Percentiles rank a stretch among this genome's conserved stretches.
Conservation (phyloP, 1,284 basidiomycete species). For the Cutaneotrichosporon cutaneum region DNA sequence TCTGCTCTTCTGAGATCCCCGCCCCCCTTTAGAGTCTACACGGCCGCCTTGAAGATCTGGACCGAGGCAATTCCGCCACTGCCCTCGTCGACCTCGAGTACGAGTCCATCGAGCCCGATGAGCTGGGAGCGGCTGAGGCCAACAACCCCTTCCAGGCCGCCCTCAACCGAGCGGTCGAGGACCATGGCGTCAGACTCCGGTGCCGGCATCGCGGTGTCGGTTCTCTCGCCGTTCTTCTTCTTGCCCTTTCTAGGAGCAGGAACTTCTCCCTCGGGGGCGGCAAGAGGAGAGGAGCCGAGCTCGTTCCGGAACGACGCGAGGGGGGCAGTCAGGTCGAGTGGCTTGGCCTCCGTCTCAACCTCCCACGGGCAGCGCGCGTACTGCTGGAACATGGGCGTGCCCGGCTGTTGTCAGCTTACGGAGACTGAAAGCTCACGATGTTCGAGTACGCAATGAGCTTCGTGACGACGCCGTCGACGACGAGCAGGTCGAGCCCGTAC, state of each 20-base stretch:
- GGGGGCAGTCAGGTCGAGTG: conserved; percentile 31
- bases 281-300: not conserved
- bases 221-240: conserved; percentile 11
- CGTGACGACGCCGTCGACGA: conserved; percentile 67
- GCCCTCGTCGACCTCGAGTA: conserved; percentile 71
- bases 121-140: conserved; percentile 51
- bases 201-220: not conserved
- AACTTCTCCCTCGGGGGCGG: not conserved
- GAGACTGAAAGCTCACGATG: conserved; percentile 60
- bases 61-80: conserved; percentile 58
- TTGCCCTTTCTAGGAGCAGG: conserved; percentile 1
- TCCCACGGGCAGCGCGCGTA: conserved; percentile 88
- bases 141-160: conserved; percentile 56
- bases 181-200: conserved; percentile 65
- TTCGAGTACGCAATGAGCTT: conserved; percentile 85
- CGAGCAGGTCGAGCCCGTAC: conserved; percentile 77
- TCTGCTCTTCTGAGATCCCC: no score
- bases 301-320: conserved; percentile 28
- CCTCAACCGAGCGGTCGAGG: conserved; percentile 76
- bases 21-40: no score
- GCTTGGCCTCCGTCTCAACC: conserved; percentile 50
- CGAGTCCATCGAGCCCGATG: conserved; percentile 75
- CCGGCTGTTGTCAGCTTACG: conserved; percentile 60
- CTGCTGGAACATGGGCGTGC: conserved; percentile 78
- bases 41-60: conserved; percentile 29